Evolutionary conservation across 768 basidiomycete species (phyloP).

Genomic region (Multifurca ochricompacta): DNA sequence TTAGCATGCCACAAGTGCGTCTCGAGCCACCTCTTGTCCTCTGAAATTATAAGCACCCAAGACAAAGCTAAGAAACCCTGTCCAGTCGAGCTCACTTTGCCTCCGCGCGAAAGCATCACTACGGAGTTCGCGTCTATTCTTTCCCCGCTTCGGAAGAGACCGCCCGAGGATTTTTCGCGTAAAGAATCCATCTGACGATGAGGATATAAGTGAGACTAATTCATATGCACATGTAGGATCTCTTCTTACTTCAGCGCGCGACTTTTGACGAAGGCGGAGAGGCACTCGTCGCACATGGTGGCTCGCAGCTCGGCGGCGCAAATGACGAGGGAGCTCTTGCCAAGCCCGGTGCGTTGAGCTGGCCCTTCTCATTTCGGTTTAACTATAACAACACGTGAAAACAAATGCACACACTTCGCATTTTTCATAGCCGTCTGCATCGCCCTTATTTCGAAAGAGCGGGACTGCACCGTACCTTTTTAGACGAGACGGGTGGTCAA

Average conservation of each 20-base stretch:
- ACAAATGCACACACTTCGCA: constrained; percentile 44
- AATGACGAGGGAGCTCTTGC: constrained; percentile 87
- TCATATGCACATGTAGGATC: background rate
- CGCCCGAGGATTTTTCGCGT: constrained; percentile 36
- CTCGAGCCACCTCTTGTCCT: constrained; percentile 86
- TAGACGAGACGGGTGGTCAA: background rate
- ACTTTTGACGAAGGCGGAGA: constrained; percentile 70
- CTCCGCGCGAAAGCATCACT: constrained; percentile 59
- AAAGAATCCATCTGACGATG: constrained; percentile 44
- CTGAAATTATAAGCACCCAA: constrained; percentile 33
- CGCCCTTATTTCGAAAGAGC: constrained; percentile 82
- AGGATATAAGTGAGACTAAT: background rate
- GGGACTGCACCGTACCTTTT: constrained; percentile 43
- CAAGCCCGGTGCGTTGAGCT: constrained; percentile 76
- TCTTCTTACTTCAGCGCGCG: constrained; percentile 63
- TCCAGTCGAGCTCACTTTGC: constrained; percentile 49
- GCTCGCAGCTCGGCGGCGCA: constrained; percentile 88
- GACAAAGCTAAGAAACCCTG: background rate
- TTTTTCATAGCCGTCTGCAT: constrained; percentile 84
- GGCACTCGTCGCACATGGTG: constrained; percentile 93
- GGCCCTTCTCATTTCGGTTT: constrained; percentile 34
- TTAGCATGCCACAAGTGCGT: constrained; percentile 98
- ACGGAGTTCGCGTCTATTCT: constrained; percentile 45
- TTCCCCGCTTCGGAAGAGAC: constrained; percentile 56
- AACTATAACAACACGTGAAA: background rate